These are phyloP conservation scores for Neurospora discreta DNA, from an alignment of 495 filamentous ascomycete species.

Conservation along the genomic window DNA sequence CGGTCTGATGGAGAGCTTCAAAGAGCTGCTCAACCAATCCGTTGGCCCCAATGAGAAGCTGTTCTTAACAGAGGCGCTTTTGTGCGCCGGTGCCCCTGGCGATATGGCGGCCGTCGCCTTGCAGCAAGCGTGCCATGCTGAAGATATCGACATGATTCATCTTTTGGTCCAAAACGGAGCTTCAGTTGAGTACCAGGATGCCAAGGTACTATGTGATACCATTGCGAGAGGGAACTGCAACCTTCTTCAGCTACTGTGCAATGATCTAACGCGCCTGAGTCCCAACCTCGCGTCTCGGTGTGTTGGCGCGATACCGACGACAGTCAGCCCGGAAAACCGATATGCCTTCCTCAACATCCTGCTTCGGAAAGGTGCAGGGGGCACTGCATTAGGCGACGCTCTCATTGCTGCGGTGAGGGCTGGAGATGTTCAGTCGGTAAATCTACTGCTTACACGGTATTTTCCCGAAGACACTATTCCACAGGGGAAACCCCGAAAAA, in stretches of 20 bases:
- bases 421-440: constrained; percentile 26
- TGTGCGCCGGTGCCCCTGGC: constrained; percentile 35
- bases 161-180: constrained; percentile 34
- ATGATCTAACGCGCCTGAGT: constrained; percentile 22
- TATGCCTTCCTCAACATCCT: constrained; percentile 27
- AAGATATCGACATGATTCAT: constrained; percentile 34
- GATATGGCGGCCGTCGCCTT: constrained; percentile 28
- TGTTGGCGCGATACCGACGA: constrained; percentile 30
- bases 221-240: constrained; percentile 25
- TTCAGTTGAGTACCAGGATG: constrained; percentile 34
- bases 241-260: constrained; percentile 29
- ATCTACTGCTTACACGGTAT: constrained; percentile 30
- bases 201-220: constrained; percentile 23
- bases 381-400: constrained; percentile 25
- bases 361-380: constrained; percentile 30
- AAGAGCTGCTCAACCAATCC: constrained; percentile 22
- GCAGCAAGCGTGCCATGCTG: constrained; percentile 23
- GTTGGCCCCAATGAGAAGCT: constrained; percentile 34
- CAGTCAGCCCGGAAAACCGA: constrained; percentile 29
- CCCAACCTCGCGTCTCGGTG: constrained; percentile 31
- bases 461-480: constrained; percentile 15
- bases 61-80: constrained; percentile 29
- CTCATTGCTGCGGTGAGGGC: constrained; percentile 30
- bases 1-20: constrained; percentile 29
- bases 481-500: constrained; percentile 13